Conservation (phyloP, 106 monocot species). For the Apostasia shenzhenica region DNA sequence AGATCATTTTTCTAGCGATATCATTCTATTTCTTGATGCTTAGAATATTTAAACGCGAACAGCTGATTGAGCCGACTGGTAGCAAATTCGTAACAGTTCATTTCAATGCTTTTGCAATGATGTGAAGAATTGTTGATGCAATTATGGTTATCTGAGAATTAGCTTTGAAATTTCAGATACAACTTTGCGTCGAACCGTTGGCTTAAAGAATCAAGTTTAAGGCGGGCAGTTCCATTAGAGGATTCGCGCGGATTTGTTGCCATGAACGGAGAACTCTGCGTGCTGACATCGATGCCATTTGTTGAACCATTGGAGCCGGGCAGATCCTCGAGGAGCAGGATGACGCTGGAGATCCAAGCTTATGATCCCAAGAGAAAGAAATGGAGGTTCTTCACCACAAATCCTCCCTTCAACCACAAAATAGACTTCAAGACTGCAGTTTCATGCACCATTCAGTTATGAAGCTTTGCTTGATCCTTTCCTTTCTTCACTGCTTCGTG, state of each 20-base stretch:
- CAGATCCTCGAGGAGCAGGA: slow-evolving; percentile 33
- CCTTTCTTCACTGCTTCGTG: background rate
- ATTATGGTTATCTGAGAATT: background rate
- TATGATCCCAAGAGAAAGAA: slow-evolving; percentile 57
- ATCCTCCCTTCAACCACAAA: slow-evolving; percentile 35
- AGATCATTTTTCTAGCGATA: no score
- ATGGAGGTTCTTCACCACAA: slow-evolving; percentile 57
- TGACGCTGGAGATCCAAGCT: slow-evolving; percentile 46
- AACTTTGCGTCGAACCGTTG: slow-evolving; percentile 52
- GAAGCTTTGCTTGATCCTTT: background rate
- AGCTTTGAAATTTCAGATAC: slow-evolving; percentile 33
- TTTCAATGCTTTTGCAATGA: no score
- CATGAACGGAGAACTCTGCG: slow-evolving; percentile 63
- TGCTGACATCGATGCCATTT: slow-evolving; percentile 28
- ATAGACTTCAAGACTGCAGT: slow-evolving; percentile 62
- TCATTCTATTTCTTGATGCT: no score
- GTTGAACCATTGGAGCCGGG: slow-evolving; percentile 1
- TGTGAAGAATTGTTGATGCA: no score
- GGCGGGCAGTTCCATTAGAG: slow-evolving; percentile 25
- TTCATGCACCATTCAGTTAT: slow-evolving; percentile 50
- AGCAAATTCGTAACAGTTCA: no score
- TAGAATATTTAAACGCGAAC: no score
- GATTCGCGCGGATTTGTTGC: slow-evolving; percentile 66
- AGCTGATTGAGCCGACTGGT: no score
- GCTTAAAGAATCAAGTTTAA: slow-evolving; percentile 56